Evolutionary conservation across 768 basidiomycete species (phyloP), one percentile per base, ranked within the genome.

Genomic region (Cyclocybe cylindracea): DNA sequence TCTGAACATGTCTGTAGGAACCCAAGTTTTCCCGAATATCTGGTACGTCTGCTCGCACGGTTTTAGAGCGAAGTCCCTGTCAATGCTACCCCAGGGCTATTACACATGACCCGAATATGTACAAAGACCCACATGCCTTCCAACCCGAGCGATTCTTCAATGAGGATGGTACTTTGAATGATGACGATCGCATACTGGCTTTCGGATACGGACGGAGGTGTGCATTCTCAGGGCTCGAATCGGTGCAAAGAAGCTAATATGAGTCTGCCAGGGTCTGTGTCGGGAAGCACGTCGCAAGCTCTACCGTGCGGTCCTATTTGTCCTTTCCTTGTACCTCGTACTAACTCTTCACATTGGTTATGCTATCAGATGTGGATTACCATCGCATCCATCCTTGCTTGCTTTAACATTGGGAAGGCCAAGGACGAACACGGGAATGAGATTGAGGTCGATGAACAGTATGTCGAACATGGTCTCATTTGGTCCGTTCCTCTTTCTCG

Each of bases 121-220:
- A 62, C 34, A 56, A 53, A 1, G 62, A 69, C 1, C 60, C 67
- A 0, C 38, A 55, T 10, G 50, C 38, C 10, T 70, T 70, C 57
- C 62, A 61, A 8, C 69, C 69, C 9, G 67, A 69, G 32, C 57
- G 68, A 18, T 70, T 66, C 50, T 39, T 67, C 19, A 39, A 53
- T 3, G 19, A 48, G 29, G 38, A 44, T 1, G 58, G 54, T 7
- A 42, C 41, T 1, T 10, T 58, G 10, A 52, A 54, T n/a, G 41
- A 53, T 7, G 53, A 60, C 35, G 41, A 55, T 38, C 24, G 39
- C 14, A 35, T 47, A 13, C 44, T 50, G 5, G 58, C 53, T 2
- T 61, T 57, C 50, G 58, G 61, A 4, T 61, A 57, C 35, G 63
- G 62, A 10, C 56, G 62, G n/a, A 54, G 64, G 62, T 59, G 14